phyloP scores from a whole-genome alignment of 2,329 filamentous ascomycete species.

The Chlorencoelia australis region DNA sequence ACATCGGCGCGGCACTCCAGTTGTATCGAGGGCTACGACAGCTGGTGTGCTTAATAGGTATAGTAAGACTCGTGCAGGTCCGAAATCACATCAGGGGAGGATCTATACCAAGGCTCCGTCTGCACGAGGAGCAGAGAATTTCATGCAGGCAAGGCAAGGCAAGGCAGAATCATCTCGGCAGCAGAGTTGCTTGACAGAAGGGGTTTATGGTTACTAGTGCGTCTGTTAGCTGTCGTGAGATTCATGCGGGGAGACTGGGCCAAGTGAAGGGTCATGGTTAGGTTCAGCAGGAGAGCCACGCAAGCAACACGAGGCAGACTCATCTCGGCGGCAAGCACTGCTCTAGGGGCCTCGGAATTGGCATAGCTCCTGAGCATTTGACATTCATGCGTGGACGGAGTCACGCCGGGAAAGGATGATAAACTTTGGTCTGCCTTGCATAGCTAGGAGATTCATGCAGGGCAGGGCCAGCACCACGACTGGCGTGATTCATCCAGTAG shows the following conservation, averaged over 20 bases:
- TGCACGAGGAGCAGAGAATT: too few relatives aligned
- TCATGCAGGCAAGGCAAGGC: too few relatives aligned
- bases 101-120: background rate
- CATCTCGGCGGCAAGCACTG: conserved; percentile 6
- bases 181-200: background rate
- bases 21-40: background rate
- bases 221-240: too few relatives aligned
- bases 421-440: conserved; percentile 5
- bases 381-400: conserved; percentile 10
- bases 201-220: background rate
- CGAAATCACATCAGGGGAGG: background rate
- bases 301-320: conserved; percentile 8
- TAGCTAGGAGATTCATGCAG: conserved; percentile 11
- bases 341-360: conserved; percentile 3
- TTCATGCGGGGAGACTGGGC: background rate
- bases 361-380: conserved; percentile 6
- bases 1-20: background rate
- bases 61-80: too few relatives aligned
- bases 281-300: too few relatives aligned
- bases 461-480: conserved; percentile 8
- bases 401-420: conserved; percentile 10
- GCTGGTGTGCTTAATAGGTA: too few relatives aligned
- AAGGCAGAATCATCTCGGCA: too few relatives aligned
- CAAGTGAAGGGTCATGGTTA: background rate
- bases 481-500: conserved; percentile 8